Evolutionary conservation across 2,329 filamentous ascomycete genomes (phyloP).

Genomic region (Botrytis sinoallii): DNA sequence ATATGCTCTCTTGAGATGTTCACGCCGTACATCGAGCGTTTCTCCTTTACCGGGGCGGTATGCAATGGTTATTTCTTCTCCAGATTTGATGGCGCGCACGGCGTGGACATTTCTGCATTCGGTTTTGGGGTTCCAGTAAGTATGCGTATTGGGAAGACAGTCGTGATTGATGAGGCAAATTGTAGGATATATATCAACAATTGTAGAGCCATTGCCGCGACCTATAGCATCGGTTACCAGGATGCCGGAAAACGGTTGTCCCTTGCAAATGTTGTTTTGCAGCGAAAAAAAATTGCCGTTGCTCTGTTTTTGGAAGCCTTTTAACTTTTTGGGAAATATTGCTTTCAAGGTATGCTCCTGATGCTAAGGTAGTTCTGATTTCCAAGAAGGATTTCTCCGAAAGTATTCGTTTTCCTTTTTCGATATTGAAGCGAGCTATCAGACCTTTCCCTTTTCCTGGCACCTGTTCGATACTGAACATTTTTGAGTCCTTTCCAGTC

Average conservation of each 20-base stretch:
- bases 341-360: constrained; percentile 15
- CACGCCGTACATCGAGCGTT: constrained; percentile 2
- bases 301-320: constrained; percentile 14
- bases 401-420: constrained; percentile 41
- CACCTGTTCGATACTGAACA: constrained; percentile 24
- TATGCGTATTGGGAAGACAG: constrained; percentile 27
- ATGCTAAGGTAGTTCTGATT: not conserved
- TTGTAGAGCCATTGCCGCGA: constrained; percentile 16
- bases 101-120: constrained; percentile 28
- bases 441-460: constrained; percentile 42
- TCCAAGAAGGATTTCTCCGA: constrained; percentile 42
- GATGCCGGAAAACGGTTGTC: constrained; percentile 22
- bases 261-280: constrained; percentile 27
- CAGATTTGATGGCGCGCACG: constrained; percentile 22
- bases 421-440: constrained; percentile 39
- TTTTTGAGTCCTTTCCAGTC: not conserved
- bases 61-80: constrained; percentile 29
- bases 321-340: constrained; percentile 21
- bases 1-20: constrained; percentile 36
- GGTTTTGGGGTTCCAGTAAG: constrained; percentile 23
- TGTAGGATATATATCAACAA: constrained; percentile 25
- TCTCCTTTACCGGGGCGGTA: constrained; percentile 22
- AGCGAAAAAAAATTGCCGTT: constrained; percentile 27
- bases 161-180: constrained; percentile 29
- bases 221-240: constrained; percentile 26